Percentiles rank a stretch among this genome's conserved stretches.
These are phyloP conservation scores for Neofusicoccum sp. DNA, from an alignment of 2,329 filamentous ascomycete genomes.

Conservation along the genomic window DNA sequence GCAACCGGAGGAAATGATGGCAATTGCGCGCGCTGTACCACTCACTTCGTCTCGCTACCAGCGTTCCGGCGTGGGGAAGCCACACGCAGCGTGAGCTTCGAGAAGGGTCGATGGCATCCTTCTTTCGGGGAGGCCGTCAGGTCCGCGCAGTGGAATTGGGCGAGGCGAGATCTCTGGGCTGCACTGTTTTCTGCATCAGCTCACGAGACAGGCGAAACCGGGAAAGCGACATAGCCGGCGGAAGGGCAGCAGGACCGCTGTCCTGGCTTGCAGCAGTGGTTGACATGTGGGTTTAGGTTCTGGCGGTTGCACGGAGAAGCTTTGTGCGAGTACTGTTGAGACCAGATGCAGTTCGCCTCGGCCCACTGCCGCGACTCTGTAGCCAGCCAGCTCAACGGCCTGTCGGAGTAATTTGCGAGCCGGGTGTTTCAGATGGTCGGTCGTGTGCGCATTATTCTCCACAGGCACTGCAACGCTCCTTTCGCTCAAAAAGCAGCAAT, in stretches of 20 bases:
- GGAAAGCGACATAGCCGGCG: slow-evolving; percentile 17
- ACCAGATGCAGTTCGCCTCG: slow-evolving; percentile 18
- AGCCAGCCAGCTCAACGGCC: slow-evolving; percentile 15
- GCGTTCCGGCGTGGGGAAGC: slow-evolving; percentile 9
- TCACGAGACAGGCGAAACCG: slow-evolving; percentile 22
- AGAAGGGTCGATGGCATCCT: slow-evolving; percentile 3
- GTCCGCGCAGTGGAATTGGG: slow-evolving; percentile 10
- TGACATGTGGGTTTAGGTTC: slow-evolving; percentile 22
- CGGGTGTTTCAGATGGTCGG: slow-evolving; percentile 20
- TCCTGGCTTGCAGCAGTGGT: slow-evolving; percentile 15
- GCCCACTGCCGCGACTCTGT: slow-evolving; percentile 11
- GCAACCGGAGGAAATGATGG: slow-evolving; percentile 13
- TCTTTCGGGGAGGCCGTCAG: not conserved
- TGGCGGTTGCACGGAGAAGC: slow-evolving; percentile 12
- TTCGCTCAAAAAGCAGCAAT: slow-evolving; percentile 1
- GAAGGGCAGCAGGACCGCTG: slow-evolving; percentile 13
- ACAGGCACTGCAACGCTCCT: slow-evolving; percentile 12
- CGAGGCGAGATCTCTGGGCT: slow-evolving; percentile 5
- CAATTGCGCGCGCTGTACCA: slow-evolving; percentile 18
- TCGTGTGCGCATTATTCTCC: not conserved
- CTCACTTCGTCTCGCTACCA: slow-evolving; percentile 21
- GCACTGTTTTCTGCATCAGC: slow-evolving; percentile 21
- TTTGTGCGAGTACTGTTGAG: slow-evolving; percentile 22
- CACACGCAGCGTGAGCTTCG: slow-evolving; percentile 1
- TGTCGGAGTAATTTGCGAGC: slow-evolving; percentile 16